Evolutionary conservation across 306 rosid species (phyloP).

Genomic region (Begonia masoniana): DNA sequence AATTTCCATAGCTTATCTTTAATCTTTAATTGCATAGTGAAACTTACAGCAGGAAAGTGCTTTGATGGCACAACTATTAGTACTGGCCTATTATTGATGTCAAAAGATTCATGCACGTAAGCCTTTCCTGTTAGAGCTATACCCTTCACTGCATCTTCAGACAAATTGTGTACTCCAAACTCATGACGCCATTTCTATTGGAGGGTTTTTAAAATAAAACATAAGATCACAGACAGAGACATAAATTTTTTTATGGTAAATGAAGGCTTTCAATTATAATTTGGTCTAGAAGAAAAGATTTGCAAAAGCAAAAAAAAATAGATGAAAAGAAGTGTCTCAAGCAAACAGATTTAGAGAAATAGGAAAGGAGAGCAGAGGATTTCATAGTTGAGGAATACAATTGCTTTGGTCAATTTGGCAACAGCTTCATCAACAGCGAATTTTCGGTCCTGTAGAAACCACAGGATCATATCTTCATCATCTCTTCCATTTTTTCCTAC

Average conservation of each 20-base stretch:
- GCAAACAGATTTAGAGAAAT: too few relatives aligned
- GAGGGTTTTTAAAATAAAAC: conserved; percentile 14
- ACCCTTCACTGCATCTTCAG: conserved; percentile 48
- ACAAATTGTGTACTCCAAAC: conserved; percentile 57
- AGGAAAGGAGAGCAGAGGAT: too few relatives aligned
- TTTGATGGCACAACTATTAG: conserved; percentile 67
- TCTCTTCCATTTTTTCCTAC: conserved; percentile 83
- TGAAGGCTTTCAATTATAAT: not conserved
- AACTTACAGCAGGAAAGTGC: conserved; percentile 68
- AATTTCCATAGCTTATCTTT: not conserved
- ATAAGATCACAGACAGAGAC: conserved; percentile 5
- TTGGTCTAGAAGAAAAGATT: not conserved
- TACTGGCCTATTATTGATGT: conserved; percentile 63
- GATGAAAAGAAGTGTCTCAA: too few relatives aligned
- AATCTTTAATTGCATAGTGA: not conserved
- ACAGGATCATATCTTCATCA: conserved; percentile 88
- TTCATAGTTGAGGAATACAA: conserved; percentile 43
- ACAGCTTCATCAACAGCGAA: conserved; percentile 55
- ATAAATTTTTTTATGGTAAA: not conserved
- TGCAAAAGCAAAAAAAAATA: not conserved
- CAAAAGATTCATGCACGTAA: conserved; percentile 61
- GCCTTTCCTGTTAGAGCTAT: conserved; percentile 75
- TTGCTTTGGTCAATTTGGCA: conserved; percentile 63
- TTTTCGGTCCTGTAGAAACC: conserved; percentile 88
- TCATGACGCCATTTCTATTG: conserved; percentile 89